Evolutionary conservation across 345 rosid species (phyloP).

Genomic region (Citrus australasica): DNA sequence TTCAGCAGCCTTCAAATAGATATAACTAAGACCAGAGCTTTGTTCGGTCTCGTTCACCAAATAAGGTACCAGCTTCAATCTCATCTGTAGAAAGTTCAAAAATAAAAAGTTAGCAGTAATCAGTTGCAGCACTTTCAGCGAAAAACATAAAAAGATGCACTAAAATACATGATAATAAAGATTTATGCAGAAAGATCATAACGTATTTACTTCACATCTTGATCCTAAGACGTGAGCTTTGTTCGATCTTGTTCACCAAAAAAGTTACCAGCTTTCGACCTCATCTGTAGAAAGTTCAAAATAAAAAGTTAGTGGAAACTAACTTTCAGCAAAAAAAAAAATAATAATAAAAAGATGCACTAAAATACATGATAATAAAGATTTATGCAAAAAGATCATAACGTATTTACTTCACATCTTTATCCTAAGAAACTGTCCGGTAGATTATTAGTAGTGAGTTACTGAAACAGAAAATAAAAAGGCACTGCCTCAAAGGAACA

Average conservation of each 20-base stretch:
- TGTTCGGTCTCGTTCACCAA: background rate
- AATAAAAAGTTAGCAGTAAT: slow-evolving; percentile 11
- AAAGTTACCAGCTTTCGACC: background rate
- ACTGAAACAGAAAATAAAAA: background rate
- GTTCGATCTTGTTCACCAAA: background rate
- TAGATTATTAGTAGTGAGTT: background rate
- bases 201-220: background rate
- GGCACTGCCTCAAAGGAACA: background rate
- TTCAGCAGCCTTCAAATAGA: background rate
- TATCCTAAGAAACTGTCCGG: background rate
- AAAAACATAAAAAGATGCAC: background rate
- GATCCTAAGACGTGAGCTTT: background rate
- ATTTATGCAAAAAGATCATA: background rate
- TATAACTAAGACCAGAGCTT: background rate
- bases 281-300: slow-evolving; percentile 29
- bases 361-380: background rate
- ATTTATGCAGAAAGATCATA: background rate
- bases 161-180: background rate
- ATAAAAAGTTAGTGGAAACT: slow-evolving; percentile 11
- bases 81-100: slow-evolving; percentile 28
- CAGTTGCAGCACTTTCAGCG: background rate
- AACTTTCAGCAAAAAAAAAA: background rate
- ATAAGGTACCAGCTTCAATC: background rate
- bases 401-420: background rate
- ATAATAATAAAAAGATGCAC: background rate